These are phyloP conservation scores for Artemisia tridentata DNA, from an alignment of 129 eudicot genomes.

Conservation along the genomic window DNA sequence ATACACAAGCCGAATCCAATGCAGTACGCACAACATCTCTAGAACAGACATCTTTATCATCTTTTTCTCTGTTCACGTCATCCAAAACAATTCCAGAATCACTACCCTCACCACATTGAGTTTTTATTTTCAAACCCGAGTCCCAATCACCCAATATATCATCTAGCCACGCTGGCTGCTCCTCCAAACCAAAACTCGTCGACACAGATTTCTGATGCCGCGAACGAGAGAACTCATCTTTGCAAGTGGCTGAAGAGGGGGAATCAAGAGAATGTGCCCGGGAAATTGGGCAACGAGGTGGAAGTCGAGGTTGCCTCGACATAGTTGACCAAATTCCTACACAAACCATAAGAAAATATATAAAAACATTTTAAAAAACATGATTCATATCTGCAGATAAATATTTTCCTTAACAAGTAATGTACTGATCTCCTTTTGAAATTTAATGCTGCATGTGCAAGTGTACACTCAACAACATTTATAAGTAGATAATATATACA, in stretches of 20 bases:
- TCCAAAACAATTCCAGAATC: slow-evolving; percentile 47
- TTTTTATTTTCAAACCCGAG: slow-evolving; percentile 22
- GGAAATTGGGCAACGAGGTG: slow-evolving; percentile 77
- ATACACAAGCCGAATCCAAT: slow-evolving; percentile 48
- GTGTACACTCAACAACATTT: slow-evolving; percentile 19
- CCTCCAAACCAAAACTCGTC: slow-evolving; percentile 48
- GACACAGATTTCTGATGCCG: slow-evolving; percentile 49
- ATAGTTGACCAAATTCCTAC: slow-evolving; percentile 29
- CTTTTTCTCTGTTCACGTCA: slow-evolving; percentile 32
- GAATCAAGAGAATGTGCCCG: slow-evolving; percentile 37
- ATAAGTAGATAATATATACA: neutral
- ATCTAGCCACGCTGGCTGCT: slow-evolving; percentile 70
- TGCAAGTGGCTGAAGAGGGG: slow-evolving; percentile 20
- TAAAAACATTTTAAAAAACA: neutral
- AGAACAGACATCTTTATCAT: slow-evolving; percentile 14
- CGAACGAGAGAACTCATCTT: slow-evolving; percentile 18
- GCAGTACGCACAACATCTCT: slow-evolving; percentile 7
- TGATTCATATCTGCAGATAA: neutral
- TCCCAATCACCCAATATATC: slow-evolving; percentile 66
- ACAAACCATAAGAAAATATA: neutral
- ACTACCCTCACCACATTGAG: slow-evolving; percentile 57
- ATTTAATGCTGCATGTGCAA: slow-evolving; percentile 20
- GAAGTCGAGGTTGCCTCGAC: slow-evolving; percentile 71
- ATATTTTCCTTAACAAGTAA: slow-evolving; percentile 14
- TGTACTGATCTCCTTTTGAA: slow-evolving; percentile 7